Conservation (phyloP, 73 alveolate species). For the Symbiodinium natans region DNA sequence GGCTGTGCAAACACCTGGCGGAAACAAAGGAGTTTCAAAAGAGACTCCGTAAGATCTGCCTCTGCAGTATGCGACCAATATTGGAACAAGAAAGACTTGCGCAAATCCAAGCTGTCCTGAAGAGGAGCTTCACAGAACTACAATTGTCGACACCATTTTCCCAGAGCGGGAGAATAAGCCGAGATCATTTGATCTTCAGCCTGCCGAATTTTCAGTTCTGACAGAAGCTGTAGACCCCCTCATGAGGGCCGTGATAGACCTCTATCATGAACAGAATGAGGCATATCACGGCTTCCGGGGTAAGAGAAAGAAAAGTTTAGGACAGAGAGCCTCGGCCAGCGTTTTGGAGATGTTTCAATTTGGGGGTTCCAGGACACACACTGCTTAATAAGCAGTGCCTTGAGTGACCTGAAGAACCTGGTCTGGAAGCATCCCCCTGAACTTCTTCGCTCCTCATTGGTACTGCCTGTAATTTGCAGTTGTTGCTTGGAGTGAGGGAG, state of each 20-base stretch:
- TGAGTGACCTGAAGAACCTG: too few species aligned
- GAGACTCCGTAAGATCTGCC: not conserved
- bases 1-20: not conserved
- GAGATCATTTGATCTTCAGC: constrained; percentile 22
- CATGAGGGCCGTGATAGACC: not conserved
- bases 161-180: constrained; percentile 49
- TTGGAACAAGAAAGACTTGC: not conserved
- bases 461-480: too few species aligned
- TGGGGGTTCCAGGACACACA: too few species aligned
- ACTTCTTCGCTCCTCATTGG: too few species aligned
- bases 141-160: constrained; percentile 43
- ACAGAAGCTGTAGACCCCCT: constrained; percentile 3
- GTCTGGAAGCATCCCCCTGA: too few species aligned
- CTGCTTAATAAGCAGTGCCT: too few species aligned
- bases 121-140: not conserved
- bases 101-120: not conserved
- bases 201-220: not conserved
- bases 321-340: too few species aligned
- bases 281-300: constrained; percentile 4
- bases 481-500: too few species aligned
- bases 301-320: too few species aligned
- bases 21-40: not conserved
- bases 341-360: too few species aligned
- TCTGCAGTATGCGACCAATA: not conserved
- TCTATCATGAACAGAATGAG: not conserved